Evolutionary conservation across 345 rosid genomes (phyloP).

Genomic region (Citrus inodora): DNA sequence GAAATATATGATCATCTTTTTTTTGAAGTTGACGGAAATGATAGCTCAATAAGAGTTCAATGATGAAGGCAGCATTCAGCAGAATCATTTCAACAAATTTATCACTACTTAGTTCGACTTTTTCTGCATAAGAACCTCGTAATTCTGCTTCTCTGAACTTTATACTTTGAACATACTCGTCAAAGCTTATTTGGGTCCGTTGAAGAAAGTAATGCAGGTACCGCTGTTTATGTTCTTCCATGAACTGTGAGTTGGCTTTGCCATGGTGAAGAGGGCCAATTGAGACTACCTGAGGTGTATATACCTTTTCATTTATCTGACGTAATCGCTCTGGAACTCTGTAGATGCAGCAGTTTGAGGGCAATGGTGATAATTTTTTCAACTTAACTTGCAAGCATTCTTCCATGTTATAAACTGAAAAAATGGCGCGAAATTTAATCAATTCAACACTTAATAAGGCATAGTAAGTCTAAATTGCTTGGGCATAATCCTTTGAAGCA

Average conservation of each 20-base stretch:
- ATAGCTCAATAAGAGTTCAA: not conserved
- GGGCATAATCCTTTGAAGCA: not conserved
- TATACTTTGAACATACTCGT: too few relatives aligned
- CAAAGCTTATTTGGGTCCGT: too few relatives aligned
- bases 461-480: too few relatives aligned
- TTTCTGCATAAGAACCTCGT: constrained; percentile 12
- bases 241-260: too few relatives aligned
- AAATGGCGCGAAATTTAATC: not conserved
- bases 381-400: not conserved
- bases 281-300: constrained; percentile 16
- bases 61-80: constrained; percentile 10
- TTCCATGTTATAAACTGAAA: not conserved
- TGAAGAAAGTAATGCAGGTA: too few relatives aligned
- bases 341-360: constrained; percentile 11
- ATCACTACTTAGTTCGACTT: not conserved
- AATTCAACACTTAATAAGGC: too few relatives aligned
- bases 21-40: not conserved
- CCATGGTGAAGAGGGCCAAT: constrained; percentile 23
- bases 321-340: constrained; percentile 1
- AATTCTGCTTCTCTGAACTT: not conserved
- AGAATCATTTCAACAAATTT: constrained; percentile 1
- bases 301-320: not conserved
- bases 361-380: not conserved
- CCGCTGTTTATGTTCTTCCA: too few relatives aligned
- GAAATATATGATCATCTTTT: not conserved